Base-by-base conservation (phyloP, 352 stramenopile species). In the Phytophthora sojae region DNA sequence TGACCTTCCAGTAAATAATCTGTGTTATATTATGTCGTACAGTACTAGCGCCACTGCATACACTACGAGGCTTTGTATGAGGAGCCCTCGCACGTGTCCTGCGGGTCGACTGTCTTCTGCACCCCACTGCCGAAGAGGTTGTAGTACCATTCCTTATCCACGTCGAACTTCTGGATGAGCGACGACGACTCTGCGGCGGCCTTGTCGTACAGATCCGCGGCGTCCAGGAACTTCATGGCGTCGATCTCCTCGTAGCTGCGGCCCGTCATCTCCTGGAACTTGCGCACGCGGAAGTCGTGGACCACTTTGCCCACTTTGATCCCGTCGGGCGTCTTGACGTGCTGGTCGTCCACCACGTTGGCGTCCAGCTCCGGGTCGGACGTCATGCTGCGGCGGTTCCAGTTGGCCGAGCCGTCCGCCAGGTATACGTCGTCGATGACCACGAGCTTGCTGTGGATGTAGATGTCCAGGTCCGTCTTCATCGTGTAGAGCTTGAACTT, bases 391-490 rank as follows among this genome's bases (percentile, higher is more conserved):
- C 71, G 66, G 11, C 66, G 71, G 12, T 93, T 91, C 85, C 83
- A 93, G 69, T 93, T 93, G 23, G 75, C 74, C 3, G 83, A 93
- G 9, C 81, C n/a, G n/a, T n/a, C n/a, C n/a, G n/a, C 75, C 14
- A 88, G 45, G 61, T 85, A 90, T 14, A 93, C 85, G 61, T 91
- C 85, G 62, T 93, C 85, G 37, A 89, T 76, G 60, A 91, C 53
- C 51, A 91, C 64, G 6, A 83, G 60, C 54, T 90, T 90, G 19
- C 66, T 86, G 64, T 90, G 82, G 23, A 92, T 64, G 74, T 88
- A 89, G n/a, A 90, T 45, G 6, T 75, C 47, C 11, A 79, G 50
- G 2, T 61, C 32, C 19, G 57, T 26, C 45, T 85, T 81, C 23
- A 75, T 82, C 6, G 64, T 56, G 69, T 80, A 85, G 11, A 90